A percentile compares a stretch with the other conserved stretches of the same genome.
phyloP scores from a whole-genome alignment of 805 yeast genomes.

The Saccharomycopsis babjevae region DNA sequence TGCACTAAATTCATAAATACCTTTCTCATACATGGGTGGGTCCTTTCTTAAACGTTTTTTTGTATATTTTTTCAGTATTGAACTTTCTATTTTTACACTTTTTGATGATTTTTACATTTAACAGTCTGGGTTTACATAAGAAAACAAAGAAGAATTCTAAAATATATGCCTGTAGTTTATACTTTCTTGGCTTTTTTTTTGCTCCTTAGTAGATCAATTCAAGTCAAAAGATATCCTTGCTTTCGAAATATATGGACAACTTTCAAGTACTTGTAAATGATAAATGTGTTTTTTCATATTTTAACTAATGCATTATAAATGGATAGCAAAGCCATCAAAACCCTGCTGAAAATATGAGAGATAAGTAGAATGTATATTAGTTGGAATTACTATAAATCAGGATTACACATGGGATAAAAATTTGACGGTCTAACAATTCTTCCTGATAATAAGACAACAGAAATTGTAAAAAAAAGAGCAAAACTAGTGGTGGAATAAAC shows the following conservation, averaged over 20 bases:
- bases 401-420: background rate
- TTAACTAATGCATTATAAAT: too few species aligned
- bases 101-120: too few species aligned
- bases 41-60: background rate
- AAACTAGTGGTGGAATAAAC: constrained; percentile 88
- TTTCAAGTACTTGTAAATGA: too few species aligned
- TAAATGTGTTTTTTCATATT: too few species aligned
- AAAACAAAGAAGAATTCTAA: too few species aligned
- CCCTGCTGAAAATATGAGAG: background rate
- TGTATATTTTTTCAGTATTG: background rate
- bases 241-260: too few species aligned
- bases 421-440: background rate
- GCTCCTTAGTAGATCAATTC: too few species aligned
- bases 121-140: too few species aligned
- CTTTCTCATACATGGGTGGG: background rate
- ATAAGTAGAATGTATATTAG: background rate
- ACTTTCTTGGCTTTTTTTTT: too few species aligned
- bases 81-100: background rate
- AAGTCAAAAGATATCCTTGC: too few species aligned
- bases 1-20: background rate
- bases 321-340: too few species aligned
- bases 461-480: background rate
- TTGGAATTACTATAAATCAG: background rate
- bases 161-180: too few species aligned
- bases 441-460: background rate